Percentiles rank a stretch among this genome's conserved stretches.
Evolutionary conservation across 2,329 filamentous ascomycete genomes (phyloP).

Genomic region (Alternaria sp.): DNA sequence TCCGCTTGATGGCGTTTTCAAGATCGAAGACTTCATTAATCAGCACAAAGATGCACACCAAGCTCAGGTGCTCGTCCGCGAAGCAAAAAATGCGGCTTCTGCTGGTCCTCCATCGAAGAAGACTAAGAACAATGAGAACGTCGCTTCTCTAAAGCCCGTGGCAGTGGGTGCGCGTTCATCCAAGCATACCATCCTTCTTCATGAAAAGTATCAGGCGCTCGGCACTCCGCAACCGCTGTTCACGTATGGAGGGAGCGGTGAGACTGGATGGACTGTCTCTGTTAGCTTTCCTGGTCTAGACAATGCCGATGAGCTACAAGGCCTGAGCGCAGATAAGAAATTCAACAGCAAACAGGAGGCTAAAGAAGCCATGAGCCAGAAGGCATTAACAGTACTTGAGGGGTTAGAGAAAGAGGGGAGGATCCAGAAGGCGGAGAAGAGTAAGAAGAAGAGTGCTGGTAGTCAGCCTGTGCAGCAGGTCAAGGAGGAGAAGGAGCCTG

Average conservation of each 20-base stretch:
- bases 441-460: constrained; percentile 22
- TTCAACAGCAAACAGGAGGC: constrained; percentile 55
- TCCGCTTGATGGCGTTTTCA: constrained; percentile 18
- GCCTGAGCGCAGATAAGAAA: constrained; percentile 29
- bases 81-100: constrained; percentile 7
- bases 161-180: constrained; percentile 33
- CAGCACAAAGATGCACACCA: constrained; percentile 15
- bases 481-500: background rate
- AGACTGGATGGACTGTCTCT: constrained; percentile 31
- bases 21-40: constrained; percentile 33
- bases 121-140: constrained; percentile 2
- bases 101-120: constrained; percentile 16
- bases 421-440: constrained; percentile 29
- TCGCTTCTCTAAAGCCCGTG: constrained; percentile 20
- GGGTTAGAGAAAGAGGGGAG: constrained; percentile 33
- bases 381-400: constrained; percentile 40
- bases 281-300: constrained; percentile 34
- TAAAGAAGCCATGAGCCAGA: constrained; percentile 52
- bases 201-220: constrained; percentile 39
- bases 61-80: constrained; percentile 16
- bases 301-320: constrained; percentile 22
- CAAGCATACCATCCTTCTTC: constrained; percentile 30
- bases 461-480: background rate
- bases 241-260: constrained; percentile 21
- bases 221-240: constrained; percentile 35